These are phyloP conservation scores for Capsicum chinense DNA, from an alignment of 257 asterid genomes.

Conservation along the genomic window DNA sequence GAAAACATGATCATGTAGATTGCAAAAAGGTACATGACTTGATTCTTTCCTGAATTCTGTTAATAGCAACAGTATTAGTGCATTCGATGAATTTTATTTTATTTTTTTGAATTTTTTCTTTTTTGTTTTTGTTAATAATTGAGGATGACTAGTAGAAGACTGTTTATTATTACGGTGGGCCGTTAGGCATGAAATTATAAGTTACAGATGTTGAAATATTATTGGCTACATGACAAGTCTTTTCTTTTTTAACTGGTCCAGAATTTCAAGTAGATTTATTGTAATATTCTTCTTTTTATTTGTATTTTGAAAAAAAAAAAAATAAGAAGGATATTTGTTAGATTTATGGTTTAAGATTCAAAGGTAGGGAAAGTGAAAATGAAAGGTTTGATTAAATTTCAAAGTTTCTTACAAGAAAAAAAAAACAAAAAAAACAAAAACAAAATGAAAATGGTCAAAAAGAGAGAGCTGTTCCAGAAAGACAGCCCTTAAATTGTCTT, in stretches of 20 bases:
- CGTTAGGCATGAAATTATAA: slow-evolving; percentile 56
- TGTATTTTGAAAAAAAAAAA: not conserved
- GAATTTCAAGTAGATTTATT: not conserved
- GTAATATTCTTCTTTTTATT: slow-evolving; percentile 15
- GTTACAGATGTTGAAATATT: slow-evolving; percentile 20
- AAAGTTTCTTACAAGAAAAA: not conserved
- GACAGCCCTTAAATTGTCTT: slow-evolving; percentile 31
- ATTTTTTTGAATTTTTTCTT: not conserved
- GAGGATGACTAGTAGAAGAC: not conserved
- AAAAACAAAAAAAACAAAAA: not conserved
- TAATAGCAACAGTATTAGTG: no score
- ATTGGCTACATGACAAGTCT: slow-evolving; percentile 18
- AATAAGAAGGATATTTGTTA: slow-evolving; percentile 20
- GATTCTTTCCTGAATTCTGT: no score
- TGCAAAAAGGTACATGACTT: no score
- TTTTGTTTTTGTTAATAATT: not conserved
- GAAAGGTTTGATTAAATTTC: slow-evolving; percentile 26
- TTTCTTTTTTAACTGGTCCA: slow-evolving; percentile 34
- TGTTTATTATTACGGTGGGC: slow-evolving; percentile 46
- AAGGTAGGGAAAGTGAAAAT: slow-evolving; percentile 9
- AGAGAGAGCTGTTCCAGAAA: slow-evolving; percentile 29
- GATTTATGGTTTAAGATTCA: slow-evolving; percentile 42
- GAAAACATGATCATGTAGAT: no score
- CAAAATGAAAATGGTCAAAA: not conserved
- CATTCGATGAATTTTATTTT: not conserved